Evolutionary conservation across 176 grass and related monocot species (phyloP), one percentile per base, ranked within the genome.

Genomic region (Echinochloa phyllopogon): DNA sequence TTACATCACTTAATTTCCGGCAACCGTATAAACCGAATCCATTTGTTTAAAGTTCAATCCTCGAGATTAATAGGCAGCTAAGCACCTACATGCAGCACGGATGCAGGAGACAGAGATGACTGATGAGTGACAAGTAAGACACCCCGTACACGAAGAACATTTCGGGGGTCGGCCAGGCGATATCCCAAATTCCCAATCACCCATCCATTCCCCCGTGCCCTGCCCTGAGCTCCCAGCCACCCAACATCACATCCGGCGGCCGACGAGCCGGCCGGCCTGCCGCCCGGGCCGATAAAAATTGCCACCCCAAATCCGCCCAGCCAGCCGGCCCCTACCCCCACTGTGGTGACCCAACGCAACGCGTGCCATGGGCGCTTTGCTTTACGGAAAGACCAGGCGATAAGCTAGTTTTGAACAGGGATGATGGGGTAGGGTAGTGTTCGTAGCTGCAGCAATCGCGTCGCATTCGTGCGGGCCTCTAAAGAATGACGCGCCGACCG

Each of bases 241-340:
- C 24, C 36, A 63, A 8, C 23, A 18, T 79, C 58, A 27, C 17
- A 18, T 24, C 20, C 0, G 29, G 57, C 43, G 50, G 48, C 13
- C 15, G 15, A 6, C 38, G 65, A 27, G 15, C 65, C 29, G 45
- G 20, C 53, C 55, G 20, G 49, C 49, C 49, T 14, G 20, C 53
- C 53, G 52, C 2, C 57, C 67, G 16, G 5, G n/a, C 36, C 10
- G 65, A 78, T 44, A 55, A 86, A 43, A 55, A 44, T 48, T 80
- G 77, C 84, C 77, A 23, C n/a, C 84, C 84, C 76, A 9, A 74
- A n/a, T 21, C n/a, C n/a, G n/a, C n/a, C n/a, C n/a, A n/a, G n/a
- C n/a, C n/a, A n/a, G n/a, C n/a, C n/a, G n/a, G 2, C 3, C 79
- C n/a, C 58, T 73, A 43, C 75, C 29, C 24, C 53, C 10, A n/a